Conservation (phyloP, 768 basidiomycete species). For the Pleurotus salmoneostramineus region DNA sequence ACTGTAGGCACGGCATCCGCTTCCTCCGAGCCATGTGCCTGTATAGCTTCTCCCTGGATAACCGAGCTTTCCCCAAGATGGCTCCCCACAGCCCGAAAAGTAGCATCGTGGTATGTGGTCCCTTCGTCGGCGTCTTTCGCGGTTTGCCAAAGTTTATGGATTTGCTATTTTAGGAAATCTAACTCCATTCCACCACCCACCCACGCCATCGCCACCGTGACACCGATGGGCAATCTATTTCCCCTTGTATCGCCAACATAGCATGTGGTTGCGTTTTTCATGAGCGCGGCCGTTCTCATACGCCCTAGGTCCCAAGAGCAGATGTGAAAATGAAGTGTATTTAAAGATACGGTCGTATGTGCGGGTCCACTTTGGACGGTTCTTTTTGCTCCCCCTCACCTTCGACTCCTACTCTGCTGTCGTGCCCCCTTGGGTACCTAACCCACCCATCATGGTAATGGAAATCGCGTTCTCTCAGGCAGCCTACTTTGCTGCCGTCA, state of each 20-base stretch:
- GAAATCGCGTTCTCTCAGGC: not conserved
- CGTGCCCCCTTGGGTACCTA: not conserved
- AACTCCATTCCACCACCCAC: not conserved
- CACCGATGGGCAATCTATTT: not conserved
- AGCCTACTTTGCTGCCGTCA: slow-evolving; percentile 20
- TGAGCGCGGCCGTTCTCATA: not conserved
- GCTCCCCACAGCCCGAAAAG: slow-evolving; percentile 1
- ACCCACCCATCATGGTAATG: not conserved
- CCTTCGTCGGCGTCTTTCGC: not conserved
- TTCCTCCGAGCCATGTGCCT: not conserved
- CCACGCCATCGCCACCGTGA: slow-evolving; percentile 8
- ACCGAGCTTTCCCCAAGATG: not conserved
- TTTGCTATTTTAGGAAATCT: slow-evolving; percentile 4
- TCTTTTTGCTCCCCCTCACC: not conserved
- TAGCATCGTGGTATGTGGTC: slow-evolving; percentile 1
- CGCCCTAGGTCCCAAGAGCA: slow-evolving; percentile 1
- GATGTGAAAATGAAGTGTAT: not conserved
- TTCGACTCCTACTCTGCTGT: not conserved
- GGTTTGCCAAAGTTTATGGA: not conserved
- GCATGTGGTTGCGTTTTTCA: slow-evolving; percentile 6
- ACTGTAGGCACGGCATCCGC: slow-evolving; percentile 6
- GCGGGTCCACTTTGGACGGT: slow-evolving; percentile 1
- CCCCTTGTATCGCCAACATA: slow-evolving; percentile 3
- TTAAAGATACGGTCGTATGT: slow-evolving; percentile 2
- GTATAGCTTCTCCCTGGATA: not conserved